Percentiles rank a stretch among this genome's conserved stretches.
Conservation (phyloP, 1,284 basidiomycete genomes). For the Termitomyces sp. region DNA sequence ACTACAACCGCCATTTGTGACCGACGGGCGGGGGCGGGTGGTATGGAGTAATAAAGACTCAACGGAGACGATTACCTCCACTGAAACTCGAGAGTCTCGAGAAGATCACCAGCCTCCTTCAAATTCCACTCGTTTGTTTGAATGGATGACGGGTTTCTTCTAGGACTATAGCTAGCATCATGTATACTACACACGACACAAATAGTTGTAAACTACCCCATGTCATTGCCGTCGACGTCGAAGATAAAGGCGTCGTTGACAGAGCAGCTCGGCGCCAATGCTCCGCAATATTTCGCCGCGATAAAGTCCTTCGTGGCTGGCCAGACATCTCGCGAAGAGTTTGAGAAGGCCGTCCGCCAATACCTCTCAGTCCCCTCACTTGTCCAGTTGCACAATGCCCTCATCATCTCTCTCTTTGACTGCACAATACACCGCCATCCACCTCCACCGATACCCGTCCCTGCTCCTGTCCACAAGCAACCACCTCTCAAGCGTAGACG, state of each 20-base stretch:
- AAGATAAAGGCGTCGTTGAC: slow-evolving; percentile 66
- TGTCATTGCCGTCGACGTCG: slow-evolving; percentile 75
- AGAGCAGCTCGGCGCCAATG: slow-evolving; percentile 54
- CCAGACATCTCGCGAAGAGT: slow-evolving; percentile 65
- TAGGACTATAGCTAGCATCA: slow-evolving; percentile 2
- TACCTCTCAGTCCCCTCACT: slow-evolving; percentile 60
- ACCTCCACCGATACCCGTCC: slow-evolving; percentile 54
- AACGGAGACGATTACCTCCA: neutral
- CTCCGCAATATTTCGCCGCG: slow-evolving; percentile 55
- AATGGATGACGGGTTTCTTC: slow-evolving; percentile 15
- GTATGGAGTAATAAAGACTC: slow-evolving; percentile 46
- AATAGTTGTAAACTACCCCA: slow-evolving; percentile 25
- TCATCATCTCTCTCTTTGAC: slow-evolving; percentile 77
- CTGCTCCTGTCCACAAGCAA: slow-evolving; percentile 47
- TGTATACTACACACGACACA: slow-evolving; percentile 8
- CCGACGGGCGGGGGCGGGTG: slow-evolving; percentile 47
- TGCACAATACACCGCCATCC: slow-evolving; percentile 59
- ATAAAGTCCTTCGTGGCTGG: slow-evolving; percentile 65
- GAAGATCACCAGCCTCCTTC: slow-evolving; percentile 5
- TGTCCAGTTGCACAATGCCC: slow-evolving; percentile 74
- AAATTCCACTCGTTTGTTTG: slow-evolving; percentile 10
- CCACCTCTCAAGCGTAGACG: slow-evolving; percentile 68
- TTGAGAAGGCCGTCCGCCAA: slow-evolving; percentile 64
- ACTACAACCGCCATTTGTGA: slow-evolving; percentile 51
- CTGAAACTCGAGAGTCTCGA: neutral